Evolutionary conservation across 352 stramenopile species (phyloP).

Genomic region (Pythium periplocum): DNA sequence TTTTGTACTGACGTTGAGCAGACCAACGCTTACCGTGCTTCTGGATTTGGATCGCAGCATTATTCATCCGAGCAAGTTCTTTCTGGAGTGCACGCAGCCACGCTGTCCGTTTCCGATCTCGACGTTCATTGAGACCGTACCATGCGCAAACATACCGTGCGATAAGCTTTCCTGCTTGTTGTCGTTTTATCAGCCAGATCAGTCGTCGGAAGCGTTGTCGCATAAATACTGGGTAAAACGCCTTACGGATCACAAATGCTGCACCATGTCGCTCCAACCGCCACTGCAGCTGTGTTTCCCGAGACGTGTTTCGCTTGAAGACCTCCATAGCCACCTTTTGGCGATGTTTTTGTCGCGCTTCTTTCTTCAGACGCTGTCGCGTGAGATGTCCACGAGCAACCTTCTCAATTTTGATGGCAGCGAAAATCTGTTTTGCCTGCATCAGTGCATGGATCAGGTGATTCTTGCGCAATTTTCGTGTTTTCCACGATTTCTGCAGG

Average conservation of each 20-base stretch:
- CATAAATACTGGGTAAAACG: slow-evolving; percentile 39
- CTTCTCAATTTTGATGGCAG: slow-evolving; percentile 37
- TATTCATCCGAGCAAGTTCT: slow-evolving; percentile 7
- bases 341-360: slow-evolving; percentile 14
- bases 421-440: slow-evolving; percentile 25
- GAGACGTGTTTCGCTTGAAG: slow-evolving; percentile 34
- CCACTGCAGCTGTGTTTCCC: slow-evolving; percentile 31
- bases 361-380: slow-evolving; percentile 11
- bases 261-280: slow-evolving; percentile 39
- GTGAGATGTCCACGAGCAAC: slow-evolving; percentile 29
- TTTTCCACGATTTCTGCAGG: slow-evolving; percentile 34
- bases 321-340: slow-evolving; percentile 26
- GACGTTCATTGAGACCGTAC: slow-evolving; percentile 9
- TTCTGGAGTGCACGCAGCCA: neutral
- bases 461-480: slow-evolving; percentile 30
- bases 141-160: slow-evolving; percentile 14
- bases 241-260: slow-evolving; percentile 35
- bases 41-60: slow-evolving; percentile 26
- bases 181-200: slow-evolving; percentile 14
- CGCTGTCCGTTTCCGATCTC: slow-evolving; percentile 2
- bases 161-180: slow-evolving; percentile 19
- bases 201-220: slow-evolving; percentile 25
- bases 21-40: slow-evolving; percentile 43
- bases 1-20: slow-evolving; percentile 35
- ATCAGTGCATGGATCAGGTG: slow-evolving; percentile 30